These are phyloP conservation scores for Aspergillus diversus DNA, from an alignment of 495 filamentous ascomycete species.

Conservation along the genomic window DNA sequence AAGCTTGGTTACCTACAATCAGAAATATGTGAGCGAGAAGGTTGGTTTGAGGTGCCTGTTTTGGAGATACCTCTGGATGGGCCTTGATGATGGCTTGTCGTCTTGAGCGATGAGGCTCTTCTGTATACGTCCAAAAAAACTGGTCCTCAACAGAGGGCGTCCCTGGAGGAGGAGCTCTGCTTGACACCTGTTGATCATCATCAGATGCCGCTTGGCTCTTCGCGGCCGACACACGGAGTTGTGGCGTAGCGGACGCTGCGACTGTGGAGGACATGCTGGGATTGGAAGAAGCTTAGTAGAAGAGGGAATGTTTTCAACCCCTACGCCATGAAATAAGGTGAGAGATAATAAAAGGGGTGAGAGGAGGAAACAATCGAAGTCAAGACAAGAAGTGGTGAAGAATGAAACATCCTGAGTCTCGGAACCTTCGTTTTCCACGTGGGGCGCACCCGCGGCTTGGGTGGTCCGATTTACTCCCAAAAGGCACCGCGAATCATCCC, in stretches of 20 bases:
- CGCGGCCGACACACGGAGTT: conserved; percentile 43
- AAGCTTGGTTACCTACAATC: conserved; percentile 84
- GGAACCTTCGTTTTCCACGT: conserved; percentile 41
- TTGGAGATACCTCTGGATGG: conserved; percentile 79
- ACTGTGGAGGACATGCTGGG: conserved; percentile 38
- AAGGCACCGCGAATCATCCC: background rate
- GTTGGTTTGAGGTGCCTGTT: background rate
- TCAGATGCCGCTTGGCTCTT: conserved; percentile 30
- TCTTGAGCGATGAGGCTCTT: conserved; percentile 93
- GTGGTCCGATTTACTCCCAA: conserved; percentile 26
- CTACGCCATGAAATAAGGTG: conserved; percentile 31
- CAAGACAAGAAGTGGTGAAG: conserved; percentile 21
- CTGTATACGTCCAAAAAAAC: conserved; percentile 96
- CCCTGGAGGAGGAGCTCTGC: conserved; percentile 40
- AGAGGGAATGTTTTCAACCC: conserved; percentile 2
- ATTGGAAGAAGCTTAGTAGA: conserved; percentile 7
- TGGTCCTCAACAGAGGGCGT: conserved; percentile 49
- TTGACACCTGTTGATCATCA: conserved; percentile 24
- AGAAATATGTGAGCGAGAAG: background rate
- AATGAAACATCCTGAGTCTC: conserved; percentile 24
- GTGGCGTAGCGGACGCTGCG: conserved; percentile 39
- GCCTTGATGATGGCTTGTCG: conserved; percentile 96
- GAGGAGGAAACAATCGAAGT: conserved; percentile 13
- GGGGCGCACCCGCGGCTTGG: conserved; percentile 39
- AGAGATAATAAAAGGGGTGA: conserved; percentile 18